phyloP scores from a whole-genome alignment of 371 early-diverging fungal genomes.

The Nematocida major region DNA sequence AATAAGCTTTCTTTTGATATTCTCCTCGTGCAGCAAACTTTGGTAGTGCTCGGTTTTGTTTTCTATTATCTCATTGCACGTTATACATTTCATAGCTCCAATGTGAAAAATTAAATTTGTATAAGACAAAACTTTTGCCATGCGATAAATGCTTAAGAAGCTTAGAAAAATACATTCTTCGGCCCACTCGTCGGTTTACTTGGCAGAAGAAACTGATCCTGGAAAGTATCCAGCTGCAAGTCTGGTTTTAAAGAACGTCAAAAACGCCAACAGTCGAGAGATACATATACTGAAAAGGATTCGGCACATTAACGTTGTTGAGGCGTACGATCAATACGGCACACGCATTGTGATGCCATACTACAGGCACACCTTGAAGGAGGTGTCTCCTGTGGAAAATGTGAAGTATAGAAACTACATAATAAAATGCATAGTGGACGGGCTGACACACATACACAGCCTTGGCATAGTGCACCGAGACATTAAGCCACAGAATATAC shows the following conservation, averaged over 20 bases:
- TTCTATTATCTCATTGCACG: constrained; percentile 28
- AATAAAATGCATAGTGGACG: constrained; percentile 87
- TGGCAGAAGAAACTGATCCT: no score
- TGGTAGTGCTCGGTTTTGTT: constrained; percentile 27
- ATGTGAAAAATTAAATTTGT: constrained; percentile 4
- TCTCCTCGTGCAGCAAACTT: constrained; percentile 30
- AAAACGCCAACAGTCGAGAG: background rate
- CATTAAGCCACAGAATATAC: constrained; percentile 94
- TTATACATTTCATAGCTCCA: constrained; percentile 45
- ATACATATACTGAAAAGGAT: background rate
- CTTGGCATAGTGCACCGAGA: constrained; percentile 88
- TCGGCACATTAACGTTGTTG: background rate
- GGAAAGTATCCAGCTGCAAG: background rate
- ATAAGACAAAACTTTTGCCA: background rate
- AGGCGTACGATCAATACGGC: background rate
- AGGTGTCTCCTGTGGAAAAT: constrained; percentile 82
- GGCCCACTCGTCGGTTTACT: background rate
- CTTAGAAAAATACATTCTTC: background rate
- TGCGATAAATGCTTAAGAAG: background rate
- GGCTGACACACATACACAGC: constrained; percentile 79
- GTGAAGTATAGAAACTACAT: constrained; percentile 89
- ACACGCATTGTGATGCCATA: background rate
- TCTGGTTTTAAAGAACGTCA: background rate
- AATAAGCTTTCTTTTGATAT: constrained; percentile 14
- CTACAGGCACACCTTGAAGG: constrained; percentile 82